phyloP scores from a whole-genome alignment of 2,329 filamentous ascomycete genomes.

The Coniochaeta prunicola region DNA sequence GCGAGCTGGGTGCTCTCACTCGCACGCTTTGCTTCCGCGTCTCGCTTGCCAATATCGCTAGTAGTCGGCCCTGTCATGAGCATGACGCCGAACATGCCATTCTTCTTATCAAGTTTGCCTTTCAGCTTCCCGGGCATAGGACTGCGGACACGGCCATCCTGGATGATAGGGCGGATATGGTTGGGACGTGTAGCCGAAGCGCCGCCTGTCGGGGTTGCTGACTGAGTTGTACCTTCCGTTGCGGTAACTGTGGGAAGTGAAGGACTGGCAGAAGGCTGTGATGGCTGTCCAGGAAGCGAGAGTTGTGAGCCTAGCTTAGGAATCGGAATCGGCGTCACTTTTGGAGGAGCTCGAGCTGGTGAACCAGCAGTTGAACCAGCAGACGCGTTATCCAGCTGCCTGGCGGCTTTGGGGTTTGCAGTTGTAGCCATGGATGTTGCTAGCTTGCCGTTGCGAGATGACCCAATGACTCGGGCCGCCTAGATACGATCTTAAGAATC shows the following conservation, averaged over 20 bases:
- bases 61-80: slow-evolving; percentile 45
- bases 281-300: neutral
- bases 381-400: neutral
- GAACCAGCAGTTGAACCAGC: neutral
- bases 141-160: slow-evolving; percentile 45
- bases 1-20: slow-evolving; percentile 55
- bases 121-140: slow-evolving; percentile 57
- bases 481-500: neutral
- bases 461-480: neutral
- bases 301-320: slow-evolving; percentile 8
- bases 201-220: neutral
- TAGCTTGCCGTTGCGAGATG: neutral
- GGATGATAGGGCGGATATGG: slow-evolving; percentile 8
- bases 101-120: slow-evolving; percentile 46
- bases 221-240: slow-evolving; percentile 7
- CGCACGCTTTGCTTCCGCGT: slow-evolving; percentile 50
- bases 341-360: slow-evolving; percentile 1
- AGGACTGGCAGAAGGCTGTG: neutral
- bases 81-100: slow-evolving; percentile 57
- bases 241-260: neutral
- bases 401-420: slow-evolving; percentile 5
- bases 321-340: slow-evolving; percentile 12
- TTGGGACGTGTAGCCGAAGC: neutral
- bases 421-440: neutral
- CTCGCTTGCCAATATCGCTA: slow-evolving; percentile 38